phyloP scores from a whole-genome alignment of 805 yeast species.

The Starmerella geochares region DNA sequence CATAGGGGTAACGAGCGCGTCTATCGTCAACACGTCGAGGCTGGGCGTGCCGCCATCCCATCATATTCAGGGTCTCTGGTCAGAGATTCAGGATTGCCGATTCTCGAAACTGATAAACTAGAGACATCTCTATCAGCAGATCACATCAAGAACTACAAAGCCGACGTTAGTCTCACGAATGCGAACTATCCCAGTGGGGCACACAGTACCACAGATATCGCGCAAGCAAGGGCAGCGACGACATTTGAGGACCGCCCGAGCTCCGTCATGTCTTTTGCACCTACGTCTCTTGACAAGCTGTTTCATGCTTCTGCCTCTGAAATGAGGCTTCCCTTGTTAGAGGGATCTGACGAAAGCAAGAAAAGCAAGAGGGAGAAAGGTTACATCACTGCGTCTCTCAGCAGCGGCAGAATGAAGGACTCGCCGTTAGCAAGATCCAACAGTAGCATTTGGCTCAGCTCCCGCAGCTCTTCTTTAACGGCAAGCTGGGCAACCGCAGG shows the following conservation, averaged over 20 bases:
- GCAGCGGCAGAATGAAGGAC: not conserved
- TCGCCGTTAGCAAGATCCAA: not conserved
- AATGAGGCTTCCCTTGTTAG: not conserved
- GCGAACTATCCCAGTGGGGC: not conserved
- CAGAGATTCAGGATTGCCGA: not conserved
- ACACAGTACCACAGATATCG: not conserved
- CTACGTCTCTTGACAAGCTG: not conserved
- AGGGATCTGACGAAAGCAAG: not conserved
- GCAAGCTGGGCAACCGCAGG: not conserved
- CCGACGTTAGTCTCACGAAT: not conserved
- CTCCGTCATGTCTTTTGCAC: not conserved
- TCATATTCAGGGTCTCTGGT: conserved; percentile 17
- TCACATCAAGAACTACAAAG: not conserved
- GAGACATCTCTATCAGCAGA: not conserved
- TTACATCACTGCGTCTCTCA: too few species aligned
- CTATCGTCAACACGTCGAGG: conserved; percentile 1
- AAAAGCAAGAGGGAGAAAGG: not conserved
- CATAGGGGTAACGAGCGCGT: conserved; percentile 7
- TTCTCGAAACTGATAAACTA: not conserved
- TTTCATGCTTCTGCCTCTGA: not conserved
- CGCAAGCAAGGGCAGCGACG: not conserved
- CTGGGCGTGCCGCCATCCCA: conserved; percentile 6
- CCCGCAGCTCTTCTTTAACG: conserved; percentile 8
- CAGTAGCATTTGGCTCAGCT: not conserved
- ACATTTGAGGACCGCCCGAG: not conserved